phyloP scores from a whole-genome alignment of 2,329 filamentous ascomycete species.

The Xylaria sp. region DNA sequence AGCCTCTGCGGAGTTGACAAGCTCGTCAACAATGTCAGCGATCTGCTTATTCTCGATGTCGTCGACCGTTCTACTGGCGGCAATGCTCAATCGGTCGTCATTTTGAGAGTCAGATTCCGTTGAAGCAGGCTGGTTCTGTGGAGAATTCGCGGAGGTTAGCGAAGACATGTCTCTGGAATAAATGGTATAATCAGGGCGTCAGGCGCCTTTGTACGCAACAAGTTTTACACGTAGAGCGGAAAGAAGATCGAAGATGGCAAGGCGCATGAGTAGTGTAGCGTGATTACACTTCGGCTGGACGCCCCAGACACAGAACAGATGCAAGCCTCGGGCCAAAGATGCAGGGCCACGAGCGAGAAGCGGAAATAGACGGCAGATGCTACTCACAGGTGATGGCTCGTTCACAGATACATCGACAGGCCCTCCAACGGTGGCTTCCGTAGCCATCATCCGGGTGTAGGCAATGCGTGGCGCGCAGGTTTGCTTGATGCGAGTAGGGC shows the following conservation, averaged over 20 bases:
- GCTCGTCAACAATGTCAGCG: constrained; percentile 66
- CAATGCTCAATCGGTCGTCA: constrained; percentile 58
- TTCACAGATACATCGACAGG: constrained; percentile 50
- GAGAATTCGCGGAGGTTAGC: constrained; percentile 23
- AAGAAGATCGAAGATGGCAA: constrained; percentile 1
- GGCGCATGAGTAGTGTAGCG: constrained; percentile 2
- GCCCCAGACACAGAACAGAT: no score
- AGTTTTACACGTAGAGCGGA: not conserved
- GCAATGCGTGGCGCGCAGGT: constrained; percentile 26
- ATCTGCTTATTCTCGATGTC: constrained; percentile 69
- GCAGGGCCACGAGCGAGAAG: not conserved
- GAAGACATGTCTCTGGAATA: not conserved
- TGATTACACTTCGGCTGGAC: not conserved
- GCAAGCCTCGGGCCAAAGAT: not conserved
- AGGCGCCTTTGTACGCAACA: not conserved
- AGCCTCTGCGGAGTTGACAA: constrained; percentile 70
- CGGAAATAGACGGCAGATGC: not conserved
- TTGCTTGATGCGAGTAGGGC: not conserved
- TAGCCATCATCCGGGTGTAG: constrained; percentile 52
- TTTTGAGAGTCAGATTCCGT: constrained; percentile 56
- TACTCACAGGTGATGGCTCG: constrained; percentile 50
- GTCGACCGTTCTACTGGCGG: constrained; percentile 63
- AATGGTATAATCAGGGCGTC: not conserved
- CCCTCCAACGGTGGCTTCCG: constrained; percentile 48
- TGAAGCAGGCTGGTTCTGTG: constrained; percentile 33